Evolutionary conservation across 2,329 filamentous ascomycete species (phyloP).

Genomic region (Aspergillus bombycis): DNA sequence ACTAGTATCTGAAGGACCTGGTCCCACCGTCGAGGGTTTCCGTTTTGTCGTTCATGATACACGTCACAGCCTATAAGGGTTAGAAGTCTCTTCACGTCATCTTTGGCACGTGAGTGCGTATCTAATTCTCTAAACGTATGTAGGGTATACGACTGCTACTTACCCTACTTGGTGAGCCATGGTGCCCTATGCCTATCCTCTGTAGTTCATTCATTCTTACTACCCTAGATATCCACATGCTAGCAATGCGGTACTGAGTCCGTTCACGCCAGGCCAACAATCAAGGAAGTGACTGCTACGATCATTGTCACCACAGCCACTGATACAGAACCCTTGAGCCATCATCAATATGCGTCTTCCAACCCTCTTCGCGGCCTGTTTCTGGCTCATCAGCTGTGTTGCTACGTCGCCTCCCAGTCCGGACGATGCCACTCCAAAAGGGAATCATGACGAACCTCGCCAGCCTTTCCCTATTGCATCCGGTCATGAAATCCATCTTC

Average conservation of each 20-base stretch:
- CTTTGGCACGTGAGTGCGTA: neutral
- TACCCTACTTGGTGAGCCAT: neutral
- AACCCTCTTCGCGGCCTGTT: neutral
- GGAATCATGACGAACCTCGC: neutral
- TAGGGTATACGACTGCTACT: neutral
- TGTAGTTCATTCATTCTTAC: too few relatives aligned
- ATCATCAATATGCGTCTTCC: neutral
- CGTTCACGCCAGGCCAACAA: neutral
- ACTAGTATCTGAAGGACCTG: neutral
- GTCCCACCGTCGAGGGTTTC: too few relatives aligned
- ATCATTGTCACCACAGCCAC: neutral
- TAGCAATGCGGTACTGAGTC: neutral
- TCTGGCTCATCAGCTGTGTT: neutral
- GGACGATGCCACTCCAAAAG: too few relatives aligned
- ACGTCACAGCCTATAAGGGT: neutral
- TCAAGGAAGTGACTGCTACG: neutral
- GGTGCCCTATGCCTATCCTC: too few relatives aligned
- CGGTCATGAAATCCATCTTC: neutral
- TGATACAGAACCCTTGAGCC: rapidly evolving
- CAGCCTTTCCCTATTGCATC: neutral
- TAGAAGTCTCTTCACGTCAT: neutral
- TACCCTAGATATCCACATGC: neutral
- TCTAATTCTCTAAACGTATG: neutral
- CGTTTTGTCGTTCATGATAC: neutral
- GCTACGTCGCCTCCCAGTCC: neutral